Conservation (phyloP, 257 asterid genomes). For the Haberlea rhodopensis region DNA sequence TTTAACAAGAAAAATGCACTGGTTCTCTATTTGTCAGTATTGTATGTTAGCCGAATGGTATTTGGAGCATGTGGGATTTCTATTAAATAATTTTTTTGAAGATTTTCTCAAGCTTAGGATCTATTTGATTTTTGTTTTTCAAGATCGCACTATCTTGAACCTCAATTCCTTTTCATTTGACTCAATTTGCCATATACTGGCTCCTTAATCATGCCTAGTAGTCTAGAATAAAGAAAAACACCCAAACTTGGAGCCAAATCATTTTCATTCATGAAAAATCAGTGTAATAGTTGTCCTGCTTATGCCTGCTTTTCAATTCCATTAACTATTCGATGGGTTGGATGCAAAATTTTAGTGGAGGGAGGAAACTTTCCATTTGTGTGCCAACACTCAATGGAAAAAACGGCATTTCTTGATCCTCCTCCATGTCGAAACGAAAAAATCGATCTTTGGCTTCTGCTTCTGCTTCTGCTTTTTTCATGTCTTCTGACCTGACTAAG, state of each 20-base stretch:
- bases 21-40: background rate
- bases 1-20: background rate
- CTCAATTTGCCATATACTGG: background rate
- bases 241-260: conserved; percentile 16
- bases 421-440: conserved; percentile 71
- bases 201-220: background rate
- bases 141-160: background rate
- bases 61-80: conserved; percentile 25
- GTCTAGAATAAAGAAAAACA: background rate
- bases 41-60: background rate
- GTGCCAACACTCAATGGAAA: conserved; percentile 40
- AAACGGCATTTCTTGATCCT: conserved; percentile 60
- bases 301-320: background rate
- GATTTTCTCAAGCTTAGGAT: background rate
- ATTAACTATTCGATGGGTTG: background rate
- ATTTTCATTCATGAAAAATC: conserved; percentile 24
- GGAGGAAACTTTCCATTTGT: background rate
- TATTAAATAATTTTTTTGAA: background rate
- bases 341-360: background rate
- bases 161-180: no score
- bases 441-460: conserved; percentile 55
- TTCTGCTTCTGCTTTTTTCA: conserved; percentile 63
- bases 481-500: conserved; percentile 30
- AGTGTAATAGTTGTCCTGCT: conserved; percentile 9
- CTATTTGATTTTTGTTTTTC: background rate